phyloP scores from a whole-genome alignment of 805 yeast genomes.

The Saccharomycopsis synnaedendra region DNA sequence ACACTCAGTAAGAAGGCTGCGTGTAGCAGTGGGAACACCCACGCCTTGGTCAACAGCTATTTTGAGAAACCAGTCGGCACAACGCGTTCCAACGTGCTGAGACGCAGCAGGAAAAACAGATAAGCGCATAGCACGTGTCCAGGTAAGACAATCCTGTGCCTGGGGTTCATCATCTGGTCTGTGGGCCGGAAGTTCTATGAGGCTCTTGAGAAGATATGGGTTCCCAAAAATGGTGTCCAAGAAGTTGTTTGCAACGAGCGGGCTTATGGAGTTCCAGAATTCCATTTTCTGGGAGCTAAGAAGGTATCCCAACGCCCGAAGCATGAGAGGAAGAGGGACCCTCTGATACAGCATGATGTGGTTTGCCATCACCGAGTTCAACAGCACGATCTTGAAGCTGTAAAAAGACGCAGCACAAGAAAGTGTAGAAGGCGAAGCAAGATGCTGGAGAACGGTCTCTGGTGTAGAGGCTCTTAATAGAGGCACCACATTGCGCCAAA shows the following conservation, averaged over 20 bases:
- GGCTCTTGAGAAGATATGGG: slow-evolving; percentile 31
- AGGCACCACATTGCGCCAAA: slow-evolving; percentile 35
- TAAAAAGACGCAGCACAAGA: slow-evolving; percentile 18
- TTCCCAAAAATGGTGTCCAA: slow-evolving; percentile 50
- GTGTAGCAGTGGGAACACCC: slow-evolving; percentile 1
- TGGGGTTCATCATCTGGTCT: slow-evolving; percentile 22
- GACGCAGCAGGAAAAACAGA: slow-evolving; percentile 37
- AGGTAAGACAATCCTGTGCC: slow-evolving; percentile 36
- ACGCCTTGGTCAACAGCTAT: slow-evolving; percentile 7
- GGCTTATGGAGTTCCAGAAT: slow-evolving; percentile 48
- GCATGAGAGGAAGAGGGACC: slow-evolving; percentile 36
- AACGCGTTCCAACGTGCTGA: slow-evolving; percentile 40
- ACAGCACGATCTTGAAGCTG: slow-evolving; percentile 25
- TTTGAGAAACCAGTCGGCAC: slow-evolving; percentile 37
- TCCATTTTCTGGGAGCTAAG: slow-evolving; percentile 30
- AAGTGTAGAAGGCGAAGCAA: slow-evolving; percentile 20
- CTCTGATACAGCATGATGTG: slow-evolving; percentile 37
- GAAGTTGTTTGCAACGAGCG: slow-evolving; percentile 42
- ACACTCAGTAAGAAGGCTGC: slow-evolving; percentile 5
- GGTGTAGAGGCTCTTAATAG: slow-evolving; percentile 27
- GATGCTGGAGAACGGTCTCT: slow-evolving; percentile 24
- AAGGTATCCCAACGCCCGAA: slow-evolving; percentile 39
- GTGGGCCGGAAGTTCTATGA: slow-evolving; percentile 20
- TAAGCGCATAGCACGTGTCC: slow-evolving; percentile 39
- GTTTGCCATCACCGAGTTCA: slow-evolving; percentile 33